Evolutionary conservation across 441 rosid species (phyloP).

Genomic region (Adansonia grandidieri): DNA sequence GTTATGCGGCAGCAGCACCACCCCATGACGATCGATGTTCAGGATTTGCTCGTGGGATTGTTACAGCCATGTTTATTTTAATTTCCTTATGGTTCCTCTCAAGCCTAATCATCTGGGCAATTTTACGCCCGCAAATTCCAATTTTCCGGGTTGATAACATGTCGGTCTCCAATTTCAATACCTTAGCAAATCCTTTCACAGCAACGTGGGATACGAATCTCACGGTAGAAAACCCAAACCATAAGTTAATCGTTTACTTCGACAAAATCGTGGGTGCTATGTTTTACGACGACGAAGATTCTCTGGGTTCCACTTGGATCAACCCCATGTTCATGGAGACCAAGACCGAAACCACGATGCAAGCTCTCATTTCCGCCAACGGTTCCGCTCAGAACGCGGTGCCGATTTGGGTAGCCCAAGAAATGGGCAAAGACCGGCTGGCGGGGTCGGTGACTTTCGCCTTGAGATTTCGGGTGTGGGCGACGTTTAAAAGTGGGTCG

Average conservation of each 20-base stretch:
- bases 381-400: conserved; percentile 33
- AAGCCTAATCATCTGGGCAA: conserved; percentile 35
- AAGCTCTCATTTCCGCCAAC: conserved; percentile 28
- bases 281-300: conserved; percentile 34
- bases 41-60: conserved; percentile 38
- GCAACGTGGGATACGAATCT: conserved; percentile 50
- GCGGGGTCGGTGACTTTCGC: conserved; percentile 42
- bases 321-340: conserved; percentile 32
- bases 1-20: conserved; percentile 19
- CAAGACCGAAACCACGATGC: conserved; percentile 28
- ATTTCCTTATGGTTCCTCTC: conserved; percentile 30
- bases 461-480: conserved; percentile 39
- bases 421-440: conserved; percentile 42
- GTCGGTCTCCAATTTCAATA: conserved; percentile 45
- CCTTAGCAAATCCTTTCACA: conserved; percentile 40
- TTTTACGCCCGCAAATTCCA: conserved; percentile 43
- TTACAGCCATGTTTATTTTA: conserved; percentile 36
- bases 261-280: conserved; percentile 39
- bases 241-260: conserved; percentile 36
- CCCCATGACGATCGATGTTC: conserved; percentile 27
- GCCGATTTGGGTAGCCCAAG: conserved; percentile 35
- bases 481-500: conserved; percentile 39
- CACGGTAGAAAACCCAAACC: conserved; percentile 43
- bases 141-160: conserved; percentile 41
- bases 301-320: conserved; percentile 33